Base-by-base conservation (phyloP, 2,329 filamentous ascomycete genomes). In the Cladosporium sp. region DNA sequence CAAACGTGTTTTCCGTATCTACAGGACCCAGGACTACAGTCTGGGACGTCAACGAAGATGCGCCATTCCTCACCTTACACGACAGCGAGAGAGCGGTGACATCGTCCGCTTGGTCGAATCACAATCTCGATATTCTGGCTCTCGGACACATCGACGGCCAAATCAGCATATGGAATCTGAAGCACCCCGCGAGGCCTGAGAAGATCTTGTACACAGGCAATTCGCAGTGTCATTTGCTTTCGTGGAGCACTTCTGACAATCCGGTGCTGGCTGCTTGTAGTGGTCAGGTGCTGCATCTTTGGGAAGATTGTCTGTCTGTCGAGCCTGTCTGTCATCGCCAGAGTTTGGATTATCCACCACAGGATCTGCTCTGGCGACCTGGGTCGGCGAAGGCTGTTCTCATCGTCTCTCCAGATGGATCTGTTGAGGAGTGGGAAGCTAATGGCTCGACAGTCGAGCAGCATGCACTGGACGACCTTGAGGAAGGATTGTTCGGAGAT, bases 1-100 rank as follows among this genome's bases (percentile, higher is more conserved):
- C 43, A n/a, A 53, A 55, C 24, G 50, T 60, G 3, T 48, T 61
- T n/a, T 56, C 59, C 15, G 54, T 59, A 34, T 56, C 59, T 4
- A 54, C 47, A 5, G 59, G 58, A 12, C 36, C 55, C 13, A 53
- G 58, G 36, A 55, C 60, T 24, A 47, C 54, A 13, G 48, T 61
- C 22, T 58, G 56, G 50, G 55, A 61, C 48, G 41, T 59, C 11
- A 44, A 52, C 1, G 44, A 40, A 6, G 52, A 47, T n/a, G 50
- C 30, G 12, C 48, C 54, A 22, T 47, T 30, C 34, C 34, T 44
- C 30, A 48, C 52, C 2, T 30, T 61, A 15, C 57, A 56, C 19
- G 59, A 55, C 17, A 61, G 54, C 47, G 59, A 57, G 17, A 51
- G 58, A 17, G 55, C 54, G 40, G 52, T 60, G 38, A 59, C 56